Evolutionary conservation across 2,329 filamentous ascomycete species (phyloP), one percentile per base, ranked within the genome.

Genomic region (Albophoma yamanashiensis): DNA sequence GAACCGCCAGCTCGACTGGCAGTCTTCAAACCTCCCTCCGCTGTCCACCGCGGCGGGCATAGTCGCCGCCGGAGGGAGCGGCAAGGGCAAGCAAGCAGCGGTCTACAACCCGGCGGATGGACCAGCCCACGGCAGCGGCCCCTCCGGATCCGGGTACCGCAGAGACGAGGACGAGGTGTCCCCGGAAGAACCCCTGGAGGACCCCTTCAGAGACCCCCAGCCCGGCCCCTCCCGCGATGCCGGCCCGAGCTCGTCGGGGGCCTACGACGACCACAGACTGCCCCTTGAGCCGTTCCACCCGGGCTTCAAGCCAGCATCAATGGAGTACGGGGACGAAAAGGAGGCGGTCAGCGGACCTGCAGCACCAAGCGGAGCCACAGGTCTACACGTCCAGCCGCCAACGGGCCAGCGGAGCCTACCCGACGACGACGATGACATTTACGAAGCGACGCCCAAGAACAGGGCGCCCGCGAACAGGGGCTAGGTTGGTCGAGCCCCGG

Each of bases 251-350:
- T 52, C 62, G 25, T 58, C 64, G 52, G 59, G 60, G 17, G 63
- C 64, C 39, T 64, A 66, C 50, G 59, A 63, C 5, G 64, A 66
- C 27, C 55, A 65, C 9, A 67, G 69, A 3, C 66, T 74, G 38
- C 66, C 68, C 6, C 64, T 65, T 27, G 76, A 78, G 61, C 72
- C 75, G 7, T 77, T 73, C 62, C 70, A 76, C 56, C 74, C 75
- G 2, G 74, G 76, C 7, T 72, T 74, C 60, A 63, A 62, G 27
- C 56, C 63, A 8, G 63, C 65, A 64, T 27, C 34, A 0, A 4
- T 38, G 8, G 45, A 39, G 27, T 36, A 58, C 45, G 38, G 14
- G 20, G 39, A 58, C 11, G 43, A 39, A 4, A 38, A 52, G 42
- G 56, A 57, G 47, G 58, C 39, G 15, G 11, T 45, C 14, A 57